These are phyloP conservation scores for Kockiozyma suomiensis DNA, from an alignment of 805 yeast genomes.

Conservation along the genomic window DNA sequence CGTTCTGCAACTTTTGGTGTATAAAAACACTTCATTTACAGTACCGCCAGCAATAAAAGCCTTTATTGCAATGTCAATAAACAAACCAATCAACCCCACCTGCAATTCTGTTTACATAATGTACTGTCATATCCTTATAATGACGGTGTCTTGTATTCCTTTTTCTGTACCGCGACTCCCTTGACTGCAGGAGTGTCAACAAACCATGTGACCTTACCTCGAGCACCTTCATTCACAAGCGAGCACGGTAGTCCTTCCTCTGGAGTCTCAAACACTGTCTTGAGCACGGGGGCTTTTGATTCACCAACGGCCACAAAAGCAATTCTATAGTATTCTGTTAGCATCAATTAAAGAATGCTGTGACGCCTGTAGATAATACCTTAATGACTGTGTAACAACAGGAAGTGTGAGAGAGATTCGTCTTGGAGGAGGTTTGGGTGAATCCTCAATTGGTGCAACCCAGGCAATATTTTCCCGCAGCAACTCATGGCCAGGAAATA, in stretches of 20 bases:
- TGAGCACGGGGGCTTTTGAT: slow-evolving; percentile 88
- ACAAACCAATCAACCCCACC: neutral
- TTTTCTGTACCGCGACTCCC: slow-evolving; percentile 35
- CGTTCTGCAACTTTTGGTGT: neutral
- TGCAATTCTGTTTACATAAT: neutral
- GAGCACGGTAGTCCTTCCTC: slow-evolving; percentile 95
- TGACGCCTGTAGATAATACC: slow-evolving; percentile 7
- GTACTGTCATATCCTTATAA: slow-evolving; percentile 8
- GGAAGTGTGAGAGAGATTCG: slow-evolving; percentile 92
- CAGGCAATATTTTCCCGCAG: slow-evolving; percentile 89
- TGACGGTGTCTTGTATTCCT: slow-evolving; percentile 33
- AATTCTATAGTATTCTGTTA: slow-evolving; percentile 49
- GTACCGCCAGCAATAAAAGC: neutral
- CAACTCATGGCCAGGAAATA: slow-evolving; percentile 89
- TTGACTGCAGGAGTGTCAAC: slow-evolving; percentile 66
- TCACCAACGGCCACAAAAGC: slow-evolving; percentile 96
- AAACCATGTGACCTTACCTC: slow-evolving; percentile 95
- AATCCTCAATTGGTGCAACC: slow-evolving; percentile 90
- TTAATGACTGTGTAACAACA: slow-evolving; percentile 80
- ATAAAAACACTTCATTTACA: neutral
- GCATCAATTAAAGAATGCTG: no score
- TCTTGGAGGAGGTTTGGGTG: slow-evolving; percentile 84
- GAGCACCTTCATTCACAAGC: slow-evolving; percentile 93
- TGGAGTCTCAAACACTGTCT: slow-evolving; percentile 93
- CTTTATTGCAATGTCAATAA: neutral